Base-by-base conservation (phyloP, 2,329 filamentous ascomycete species). In the Trichothecium roseum region DNA sequence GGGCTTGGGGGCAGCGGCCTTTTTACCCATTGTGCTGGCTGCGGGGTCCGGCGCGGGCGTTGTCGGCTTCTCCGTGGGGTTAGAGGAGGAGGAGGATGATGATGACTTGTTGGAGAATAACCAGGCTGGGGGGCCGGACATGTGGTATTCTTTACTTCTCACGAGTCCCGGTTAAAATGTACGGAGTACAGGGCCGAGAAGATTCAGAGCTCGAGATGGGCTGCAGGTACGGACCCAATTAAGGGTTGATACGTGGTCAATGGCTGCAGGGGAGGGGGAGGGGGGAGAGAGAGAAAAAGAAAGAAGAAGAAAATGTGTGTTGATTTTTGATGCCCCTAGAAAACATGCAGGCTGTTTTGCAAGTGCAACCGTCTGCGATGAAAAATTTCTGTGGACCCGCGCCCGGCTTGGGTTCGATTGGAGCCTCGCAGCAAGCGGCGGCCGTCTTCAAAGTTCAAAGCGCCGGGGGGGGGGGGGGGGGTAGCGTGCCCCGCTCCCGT, bases 101-200 rank as follows among this genome's bases (percentile, higher is more conserved):
- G n/a, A n/a, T n/a, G n/a, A n/a, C n/a, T 64, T 64, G 37, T 63
- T 64, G 32, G 59, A 58, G 43, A 65, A 65, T 35, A 65, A 54
- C 62, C 62, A 65, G 34, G 58, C 45, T 18, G 62, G 62, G 46
- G 53, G 59, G 35, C 45, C 41, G 37, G 55, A 56, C 58, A 62
- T 62, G 48, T 51, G 46, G 45, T 36, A n/a, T n/a, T n/a, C n/a
- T n/a, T n/a, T n/a, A 37, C n/a, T n/a, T n/a, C n/a, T n/a, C n/a
- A n/a, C n/a, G n/a, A n/a, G n/a, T n/a, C n/a, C n/a, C n/a, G n/a
- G n/a, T n/a, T n/a, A n/a, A n/a, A n/a, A n/a, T n/a, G n/a, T n/a
- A 10, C 18, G 29, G 28, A 31, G 18, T 28, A 14, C 10, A 10
- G 6, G 6, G 20, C 10, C 20, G 6, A 24, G 20, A 6, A 24